Evolutionary conservation across 805 yeast species (phyloP).

Genomic region (Blastobotrys parvus): DNA sequence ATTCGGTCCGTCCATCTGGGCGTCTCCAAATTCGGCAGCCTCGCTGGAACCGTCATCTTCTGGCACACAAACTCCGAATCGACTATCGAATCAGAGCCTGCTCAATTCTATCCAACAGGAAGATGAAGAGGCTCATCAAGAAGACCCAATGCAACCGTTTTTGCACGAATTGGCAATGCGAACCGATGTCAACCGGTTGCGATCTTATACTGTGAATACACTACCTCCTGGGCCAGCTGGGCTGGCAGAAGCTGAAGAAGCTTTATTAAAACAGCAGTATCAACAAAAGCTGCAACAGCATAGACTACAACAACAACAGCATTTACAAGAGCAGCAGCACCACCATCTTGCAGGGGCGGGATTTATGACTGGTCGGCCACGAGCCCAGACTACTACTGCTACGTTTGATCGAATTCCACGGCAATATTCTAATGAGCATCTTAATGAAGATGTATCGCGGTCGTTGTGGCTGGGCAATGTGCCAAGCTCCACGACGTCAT

Average conservation of each 20-base stretch:
- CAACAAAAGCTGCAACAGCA: constrained; percentile 9
- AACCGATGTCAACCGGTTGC: constrained; percentile 25
- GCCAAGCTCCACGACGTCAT: constrained; percentile 49
- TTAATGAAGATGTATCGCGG: constrained; percentile 45
- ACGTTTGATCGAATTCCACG: constrained; percentile 10
- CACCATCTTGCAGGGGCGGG: background rate
- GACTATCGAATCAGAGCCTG: constrained; percentile 1
- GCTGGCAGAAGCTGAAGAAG: constrained; percentile 9
- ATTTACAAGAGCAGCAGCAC: constrained; percentile 1
- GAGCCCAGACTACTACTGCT: constrained; percentile 15
- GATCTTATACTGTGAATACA: constrained; percentile 26
- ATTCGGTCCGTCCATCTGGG: constrained; percentile 24
- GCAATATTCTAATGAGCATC: constrained; percentile 2
- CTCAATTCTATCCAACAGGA: constrained; percentile 1
- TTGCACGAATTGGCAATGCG: constrained; percentile 23
- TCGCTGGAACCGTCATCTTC: constrained; percentile 9
- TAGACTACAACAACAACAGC: constrained; percentile 14
- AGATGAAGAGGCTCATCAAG: constrained; percentile 11
- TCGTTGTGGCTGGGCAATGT: constrained; percentile 72
- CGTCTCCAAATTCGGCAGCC: constrained; percentile 7
- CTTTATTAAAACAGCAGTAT: constrained; percentile 8
- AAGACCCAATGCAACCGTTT: constrained; percentile 25
- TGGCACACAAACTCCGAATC: constrained; percentile 13
- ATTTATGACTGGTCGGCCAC: constrained; percentile 6
- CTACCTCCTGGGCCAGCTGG: constrained; percentile 14